phyloP scores from a whole-genome alignment of 2,329 filamentous ascomycete species.

The Sarocladium kiliense region DNA sequence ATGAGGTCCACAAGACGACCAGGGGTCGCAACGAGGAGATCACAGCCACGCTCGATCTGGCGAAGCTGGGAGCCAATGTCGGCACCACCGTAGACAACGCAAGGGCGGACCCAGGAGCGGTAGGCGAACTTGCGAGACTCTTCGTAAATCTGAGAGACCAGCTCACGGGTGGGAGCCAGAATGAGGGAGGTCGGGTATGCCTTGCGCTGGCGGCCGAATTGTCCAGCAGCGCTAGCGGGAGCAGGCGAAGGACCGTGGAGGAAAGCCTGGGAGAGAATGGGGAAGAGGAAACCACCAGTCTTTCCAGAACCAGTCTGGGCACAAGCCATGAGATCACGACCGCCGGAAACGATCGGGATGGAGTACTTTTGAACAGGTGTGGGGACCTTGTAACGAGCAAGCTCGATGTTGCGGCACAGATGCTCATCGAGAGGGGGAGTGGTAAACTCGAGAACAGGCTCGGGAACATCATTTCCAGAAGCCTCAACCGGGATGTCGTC shows the following conservation, averaged over 20 bases:
- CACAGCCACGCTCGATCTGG: constrained; percentile 94
- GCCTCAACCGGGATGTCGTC: constrained; percentile 99
- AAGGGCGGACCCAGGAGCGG: constrained; percentile 97
- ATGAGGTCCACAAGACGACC: constrained; percentile 97
- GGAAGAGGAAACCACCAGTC: constrained; percentile 99
- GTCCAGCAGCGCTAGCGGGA: constrained; percentile 59
- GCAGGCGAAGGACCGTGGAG: constrained; percentile 73
- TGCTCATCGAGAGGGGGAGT: constrained; percentile 96
- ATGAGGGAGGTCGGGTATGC: constrained; percentile 95
- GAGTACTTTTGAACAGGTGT: constrained; percentile 99
- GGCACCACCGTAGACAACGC: constrained; percentile 97
- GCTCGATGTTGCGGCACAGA: constrained; percentile 84
- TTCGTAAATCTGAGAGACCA: constrained; percentile 98
- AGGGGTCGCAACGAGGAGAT: constrained; percentile 93
- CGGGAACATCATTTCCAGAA: constrained; percentile 87
- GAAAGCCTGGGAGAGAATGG: constrained; percentile 97
- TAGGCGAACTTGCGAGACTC: constrained; percentile 98
- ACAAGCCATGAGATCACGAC: constrained; percentile 98
- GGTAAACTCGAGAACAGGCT: constrained; percentile 83
- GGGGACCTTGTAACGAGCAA: constrained; percentile 90
- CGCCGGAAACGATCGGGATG: constrained; percentile 96
- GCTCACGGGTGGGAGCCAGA: constrained; percentile 92
- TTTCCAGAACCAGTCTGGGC: constrained; percentile 99
- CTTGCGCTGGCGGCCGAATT: constrained; percentile 92
- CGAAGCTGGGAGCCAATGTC: constrained; percentile 98